Conservation (phyloP, 108 stramenopile genomes). For the Stephanodiscus minutulus region DNA sequence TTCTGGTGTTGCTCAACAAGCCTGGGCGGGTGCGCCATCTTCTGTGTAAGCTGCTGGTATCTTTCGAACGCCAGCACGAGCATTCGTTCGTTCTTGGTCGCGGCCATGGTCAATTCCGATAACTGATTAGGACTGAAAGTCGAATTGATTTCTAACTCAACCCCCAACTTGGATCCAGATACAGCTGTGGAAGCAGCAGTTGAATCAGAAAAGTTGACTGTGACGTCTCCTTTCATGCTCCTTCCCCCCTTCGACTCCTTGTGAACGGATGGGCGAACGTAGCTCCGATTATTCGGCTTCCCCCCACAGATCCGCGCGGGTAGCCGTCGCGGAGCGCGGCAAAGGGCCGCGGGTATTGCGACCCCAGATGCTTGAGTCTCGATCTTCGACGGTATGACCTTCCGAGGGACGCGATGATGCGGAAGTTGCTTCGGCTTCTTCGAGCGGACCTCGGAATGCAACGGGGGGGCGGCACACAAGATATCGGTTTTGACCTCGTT, state of each 20-base stretch:
- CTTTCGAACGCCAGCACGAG: background rate
- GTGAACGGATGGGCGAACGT: background rate
- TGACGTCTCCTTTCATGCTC: background rate
- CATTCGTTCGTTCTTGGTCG: background rate
- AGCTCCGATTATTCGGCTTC: background rate
- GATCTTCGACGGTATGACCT: background rate
- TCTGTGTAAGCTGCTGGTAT: background rate
- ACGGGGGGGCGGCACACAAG: background rate
- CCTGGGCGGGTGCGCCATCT: no score
- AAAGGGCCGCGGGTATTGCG: background rate
- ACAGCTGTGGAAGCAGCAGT: background rate
- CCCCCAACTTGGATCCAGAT: background rate
- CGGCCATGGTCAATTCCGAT: background rate
- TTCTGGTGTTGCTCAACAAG: no score
- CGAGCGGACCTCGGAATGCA: background rate
- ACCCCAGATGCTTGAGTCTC: background rate
- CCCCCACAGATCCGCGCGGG: background rate
- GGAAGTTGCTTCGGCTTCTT: background rate
- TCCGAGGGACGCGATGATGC: background rate
- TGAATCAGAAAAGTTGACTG: background rate
- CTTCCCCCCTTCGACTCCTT: background rate
- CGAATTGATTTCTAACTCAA: background rate
- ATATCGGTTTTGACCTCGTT: slow-evolving; percentile 2
- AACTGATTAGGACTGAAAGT: background rate
- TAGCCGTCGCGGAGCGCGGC: background rate